phyloP scores from a whole-genome alignment of 2,329 filamentous ascomycete species.

The Cladophialophora chaetospira region DNA sequence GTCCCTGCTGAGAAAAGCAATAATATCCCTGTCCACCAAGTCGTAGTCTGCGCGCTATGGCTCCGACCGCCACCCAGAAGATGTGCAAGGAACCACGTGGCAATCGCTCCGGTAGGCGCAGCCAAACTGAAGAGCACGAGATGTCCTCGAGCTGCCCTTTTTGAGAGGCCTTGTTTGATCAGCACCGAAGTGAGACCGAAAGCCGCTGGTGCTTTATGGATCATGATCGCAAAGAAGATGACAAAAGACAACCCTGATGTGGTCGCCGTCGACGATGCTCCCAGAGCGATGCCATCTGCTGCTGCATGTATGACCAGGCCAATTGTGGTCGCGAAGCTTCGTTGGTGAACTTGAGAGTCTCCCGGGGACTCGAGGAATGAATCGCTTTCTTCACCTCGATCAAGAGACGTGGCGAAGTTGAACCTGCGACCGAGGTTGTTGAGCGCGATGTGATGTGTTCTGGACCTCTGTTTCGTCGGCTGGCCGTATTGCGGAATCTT shows the following conservation, averaged over 20 bases:
- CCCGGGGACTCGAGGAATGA: constrained; percentile 57
- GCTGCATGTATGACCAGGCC: constrained; percentile 95
- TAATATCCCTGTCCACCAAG: constrained; percentile 90
- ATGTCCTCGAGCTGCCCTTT: constrained; percentile 79
- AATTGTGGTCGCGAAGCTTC: constrained; percentile 78
- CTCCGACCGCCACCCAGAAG: constrained; percentile 60
- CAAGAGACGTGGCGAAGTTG: constrained; percentile 46
- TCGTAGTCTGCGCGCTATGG: constrained; percentile 62
- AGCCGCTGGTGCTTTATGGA: constrained; percentile 93
- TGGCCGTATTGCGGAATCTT: constrained; percentile 74
- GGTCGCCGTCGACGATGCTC: constrained; percentile 76
- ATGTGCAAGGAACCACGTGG: constrained; percentile 78
- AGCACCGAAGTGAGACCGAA: constrained; percentile 91
- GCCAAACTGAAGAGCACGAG: constrained; percentile 89
- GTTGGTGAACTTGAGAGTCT: constrained; percentile 53
- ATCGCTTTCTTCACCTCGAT: constrained; percentile 42
- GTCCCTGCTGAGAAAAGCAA: constrained; percentile 95
- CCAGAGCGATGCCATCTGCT: constrained; percentile 93
- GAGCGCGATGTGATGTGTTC: constrained; percentile 82
- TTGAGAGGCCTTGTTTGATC: constrained; percentile 86
- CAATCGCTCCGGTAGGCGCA: constrained; percentile 80
- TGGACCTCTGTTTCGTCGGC: constrained; percentile 63
- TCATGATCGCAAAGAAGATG: constrained; percentile 94
- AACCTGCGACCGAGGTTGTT: constrained; percentile 70
- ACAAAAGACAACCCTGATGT: constrained; percentile 80